Evolutionary conservation across 1,284 basidiomycete species (phyloP), one percentile per base, ranked within the genome.

Genomic region (Boletellus deceptivus): DNA sequence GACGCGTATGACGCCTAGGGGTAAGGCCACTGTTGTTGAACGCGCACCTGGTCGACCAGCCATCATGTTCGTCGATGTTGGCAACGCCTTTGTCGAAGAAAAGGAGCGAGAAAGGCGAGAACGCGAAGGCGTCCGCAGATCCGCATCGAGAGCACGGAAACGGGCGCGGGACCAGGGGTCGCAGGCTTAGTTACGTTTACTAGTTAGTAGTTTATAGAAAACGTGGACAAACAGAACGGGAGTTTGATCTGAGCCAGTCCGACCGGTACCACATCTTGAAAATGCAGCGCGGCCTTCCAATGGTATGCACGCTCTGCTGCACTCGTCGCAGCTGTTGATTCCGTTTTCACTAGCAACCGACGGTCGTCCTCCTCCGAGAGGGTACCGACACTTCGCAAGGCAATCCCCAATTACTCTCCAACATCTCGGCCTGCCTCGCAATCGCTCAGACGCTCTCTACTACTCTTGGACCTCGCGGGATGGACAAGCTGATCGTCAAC

Each of bases 361-460:
- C 93, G 40, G 91, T 95, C 49, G 89, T 96, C 69, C 88, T 96
- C 72, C 83, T 96, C 38, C 82, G 89, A 67, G 92, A 98, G 78
- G 96, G 95, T 66, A 98, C 95, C 58, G 96, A 98, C 72, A 87
- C 91, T 9, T 98, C 94, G 16, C 96, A 98, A 75, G 96, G 96
- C 66, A 93, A 86, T 57, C 84, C 87, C 10, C 96, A 99, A 73
- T 75, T 98, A 46, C 80, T 99, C 42, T 96, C 93, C 52, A 99
- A 99, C 73, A 98, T 98, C 68, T 89, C 90, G 17, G 94, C 94
- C 71, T 97, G 94, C 73, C 82, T 95, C 48, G 91, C 93, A 10
- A 87, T 98, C 59, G 76, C 93, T 46, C 83, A 92, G 65, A 97
- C 91, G 1, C 82, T 98, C 52, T 84, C 97, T 14, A 94, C 86